Conservation (phyloP, 768 basidiomycete species). For the Pulveroboletus sp. region DNA sequence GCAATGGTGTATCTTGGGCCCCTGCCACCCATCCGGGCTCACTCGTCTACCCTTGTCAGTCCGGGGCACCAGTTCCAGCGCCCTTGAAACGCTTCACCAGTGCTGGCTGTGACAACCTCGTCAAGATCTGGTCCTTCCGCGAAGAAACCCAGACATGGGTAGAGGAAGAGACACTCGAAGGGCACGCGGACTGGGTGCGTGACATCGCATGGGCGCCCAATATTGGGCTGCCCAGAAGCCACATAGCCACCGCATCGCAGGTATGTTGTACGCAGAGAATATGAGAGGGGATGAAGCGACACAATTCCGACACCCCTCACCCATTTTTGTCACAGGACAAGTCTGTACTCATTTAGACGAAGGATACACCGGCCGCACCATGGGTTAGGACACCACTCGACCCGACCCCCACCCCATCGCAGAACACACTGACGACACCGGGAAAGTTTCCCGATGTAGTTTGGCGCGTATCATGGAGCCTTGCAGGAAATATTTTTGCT, state of each 20-base stretch:
- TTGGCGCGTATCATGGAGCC: constrained; percentile 97
- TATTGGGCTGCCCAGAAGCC: constrained; percentile 89
- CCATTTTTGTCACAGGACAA: constrained; percentile 49
- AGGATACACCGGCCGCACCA: constrained; percentile 64
- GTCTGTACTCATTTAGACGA: constrained; percentile 89
- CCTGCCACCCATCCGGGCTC: constrained; percentile 86
- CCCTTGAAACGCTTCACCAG: constrained; percentile 90
- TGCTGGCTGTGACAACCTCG: constrained; percentile 94
- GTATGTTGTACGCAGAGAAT: constrained; percentile 17
- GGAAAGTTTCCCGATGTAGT: constrained; percentile 96
- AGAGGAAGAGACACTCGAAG: constrained; percentile 86
- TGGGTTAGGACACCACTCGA: constrained; percentile 84
- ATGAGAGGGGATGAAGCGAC: no score
- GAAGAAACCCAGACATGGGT: constrained; percentile 87
- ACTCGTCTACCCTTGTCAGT: constrained; percentile 68
- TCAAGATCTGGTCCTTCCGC: constrained; percentile 89
- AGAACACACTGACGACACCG: constrained; percentile 42
- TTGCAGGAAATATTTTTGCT: constrained; percentile 92
- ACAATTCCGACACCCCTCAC: no score
- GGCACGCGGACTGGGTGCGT: constrained; percentile 95
- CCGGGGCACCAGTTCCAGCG: constrained; percentile 33
- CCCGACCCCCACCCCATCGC: constrained; percentile 50
- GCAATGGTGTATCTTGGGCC: constrained; percentile 97
- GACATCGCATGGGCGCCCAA: constrained; percentile 99
- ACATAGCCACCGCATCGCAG: constrained; percentile 95